These are phyloP conservation scores for Artemisia annua DNA, from an alignment of 129 eudicot genomes.

Conservation along the genomic window DNA sequence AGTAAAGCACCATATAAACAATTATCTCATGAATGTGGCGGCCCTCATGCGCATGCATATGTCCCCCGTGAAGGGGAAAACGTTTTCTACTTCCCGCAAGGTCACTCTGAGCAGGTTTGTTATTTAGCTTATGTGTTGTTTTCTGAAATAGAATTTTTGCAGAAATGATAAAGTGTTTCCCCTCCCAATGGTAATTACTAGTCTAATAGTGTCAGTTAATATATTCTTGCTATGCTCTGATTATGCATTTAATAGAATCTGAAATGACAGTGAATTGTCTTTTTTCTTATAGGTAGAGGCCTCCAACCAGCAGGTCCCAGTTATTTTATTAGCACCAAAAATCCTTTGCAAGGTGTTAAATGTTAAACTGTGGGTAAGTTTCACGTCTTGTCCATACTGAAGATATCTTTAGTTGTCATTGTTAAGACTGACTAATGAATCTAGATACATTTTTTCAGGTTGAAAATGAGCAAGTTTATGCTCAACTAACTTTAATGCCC, in stretches of 20 bases:
- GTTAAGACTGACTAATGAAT: conserved; percentile 18
- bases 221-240: not conserved
- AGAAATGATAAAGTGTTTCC: conserved; percentile 6
- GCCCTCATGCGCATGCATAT: no score
- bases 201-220: not conserved
- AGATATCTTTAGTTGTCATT: conserved; percentile 1
- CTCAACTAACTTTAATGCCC: conserved; percentile 74
- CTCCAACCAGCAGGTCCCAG: not conserved
- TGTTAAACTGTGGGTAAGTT: not conserved
- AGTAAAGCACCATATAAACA: conserved; percentile 52
- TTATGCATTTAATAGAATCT: conserved; percentile 11
- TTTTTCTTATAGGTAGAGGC: conserved; percentile 25
- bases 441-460: conserved; percentile 46
- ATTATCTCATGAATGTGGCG: no score
- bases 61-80: conserved; percentile 90
- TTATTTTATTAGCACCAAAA: not conserved
- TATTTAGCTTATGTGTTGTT: not conserved
- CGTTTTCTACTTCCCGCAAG: conserved; percentile 90
- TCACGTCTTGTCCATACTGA: not conserved
- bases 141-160: conserved; percentile 5
- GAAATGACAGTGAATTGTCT: not conserved
- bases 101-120: conserved; percentile 89
- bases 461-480: conserved; percentile 85
- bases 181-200: not conserved
- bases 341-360: conserved; percentile 8